phyloP scores from a whole-genome alignment of 768 basidiomycete species.

The Lactarius vividus region DNA sequence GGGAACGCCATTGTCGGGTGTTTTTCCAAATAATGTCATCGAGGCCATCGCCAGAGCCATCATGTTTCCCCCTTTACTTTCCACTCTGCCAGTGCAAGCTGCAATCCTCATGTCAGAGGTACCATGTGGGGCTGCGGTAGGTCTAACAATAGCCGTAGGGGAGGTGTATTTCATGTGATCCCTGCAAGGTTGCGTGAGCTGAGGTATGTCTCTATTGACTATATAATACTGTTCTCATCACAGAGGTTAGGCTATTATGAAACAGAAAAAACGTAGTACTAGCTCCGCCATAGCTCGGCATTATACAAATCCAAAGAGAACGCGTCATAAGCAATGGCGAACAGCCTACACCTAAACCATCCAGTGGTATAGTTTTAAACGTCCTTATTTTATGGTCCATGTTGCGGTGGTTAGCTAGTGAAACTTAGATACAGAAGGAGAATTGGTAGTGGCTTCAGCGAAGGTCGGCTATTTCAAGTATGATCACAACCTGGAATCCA shows the following conservation, averaged over 20 bases:
- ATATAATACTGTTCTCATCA: background rate
- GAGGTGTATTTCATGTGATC: too few relatives aligned
- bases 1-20: too few relatives aligned
- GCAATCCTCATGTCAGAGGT: too few relatives aligned
- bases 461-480: background rate
- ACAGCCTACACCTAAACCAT: background rate
- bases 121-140: too few relatives aligned
- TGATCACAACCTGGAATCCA: background rate
- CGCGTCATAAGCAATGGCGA: background rate
- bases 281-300: background rate
- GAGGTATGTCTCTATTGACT: background rate
- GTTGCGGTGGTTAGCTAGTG: background rate
- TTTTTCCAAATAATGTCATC: too few relatives aligned
- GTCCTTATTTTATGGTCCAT: background rate
- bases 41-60: too few relatives aligned
- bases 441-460: background rate
- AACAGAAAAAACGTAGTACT: background rate
- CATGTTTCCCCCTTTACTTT: too few relatives aligned
- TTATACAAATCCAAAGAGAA: background rate
- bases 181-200: too few relatives aligned
- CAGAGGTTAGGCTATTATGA: too few relatives aligned
- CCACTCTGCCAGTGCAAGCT: too few relatives aligned
- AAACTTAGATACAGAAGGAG: background rate
- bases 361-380: background rate
- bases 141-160: too few relatives aligned